Evolutionary conservation across 2,329 filamentous ascomycete species (phyloP), one percentile per base, ranked within the genome.

Genomic region (Monascus ruber): DNA sequence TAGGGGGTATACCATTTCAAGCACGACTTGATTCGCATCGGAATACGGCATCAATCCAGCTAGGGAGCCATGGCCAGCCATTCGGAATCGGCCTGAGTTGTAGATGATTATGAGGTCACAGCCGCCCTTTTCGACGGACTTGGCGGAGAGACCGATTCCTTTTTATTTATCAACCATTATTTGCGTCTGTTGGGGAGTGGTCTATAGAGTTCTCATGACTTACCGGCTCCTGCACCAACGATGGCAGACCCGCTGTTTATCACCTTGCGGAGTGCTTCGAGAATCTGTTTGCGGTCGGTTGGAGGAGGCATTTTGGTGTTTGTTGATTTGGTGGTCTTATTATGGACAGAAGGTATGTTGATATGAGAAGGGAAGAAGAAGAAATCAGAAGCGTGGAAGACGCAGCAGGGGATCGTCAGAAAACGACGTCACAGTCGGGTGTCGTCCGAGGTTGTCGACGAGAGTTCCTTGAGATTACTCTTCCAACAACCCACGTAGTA

Each of bases 41-140:
- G 77, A 76, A 52, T 81, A 84, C 0, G 80, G 79, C 77, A 83
- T 81, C 36, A 83, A 59, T 0, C 81, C 81, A 0, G 81, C 79
- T 7, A 84, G 59, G 1, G 78, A 83, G 0, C 81, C 81, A 33
- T 76, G 67, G 0, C 81, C 81, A 0, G 79, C 80, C 81, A 85
- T 85, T 6, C 81, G 75, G 54, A 80, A 85, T 4, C 80, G 72
- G 0, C 81, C 81, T 31, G 75, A 79, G 58, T 84, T 84, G 66
- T 84, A 84, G 49, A 84, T 72, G 45, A 83, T 76, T 51, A 85
- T 82, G 33, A 85, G 63, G 50, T 84, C 79, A 9, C 73, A 76
- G 43, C 79, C 78, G 31, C 80, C 81, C 34, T 71, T 70, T 56
- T 85, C 81, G 46, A 83, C 73, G 50, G 74, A 81, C 50, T 85